Evolutionary conservation across 805 yeast genomes (phyloP).

Genomic region (Lipomyces japonicus): DNA sequence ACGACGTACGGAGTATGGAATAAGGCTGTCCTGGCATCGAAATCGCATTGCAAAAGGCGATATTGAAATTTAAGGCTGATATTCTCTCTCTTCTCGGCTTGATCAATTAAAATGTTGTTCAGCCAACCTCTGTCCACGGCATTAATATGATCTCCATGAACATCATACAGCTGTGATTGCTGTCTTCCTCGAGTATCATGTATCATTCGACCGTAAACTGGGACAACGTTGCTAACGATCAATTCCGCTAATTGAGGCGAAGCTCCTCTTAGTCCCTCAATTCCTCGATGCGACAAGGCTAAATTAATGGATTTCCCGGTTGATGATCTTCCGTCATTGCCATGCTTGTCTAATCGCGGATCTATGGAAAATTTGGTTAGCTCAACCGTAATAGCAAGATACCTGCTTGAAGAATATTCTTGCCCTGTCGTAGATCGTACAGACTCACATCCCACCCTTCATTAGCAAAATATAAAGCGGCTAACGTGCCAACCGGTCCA

Average conservation of each 20-base stretch:
- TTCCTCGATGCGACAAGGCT: slow-evolving; percentile 85
- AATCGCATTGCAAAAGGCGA: slow-evolving; percentile 49
- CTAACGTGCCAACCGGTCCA: slow-evolving; percentile 82
- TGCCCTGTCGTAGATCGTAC: slow-evolving; percentile 70
- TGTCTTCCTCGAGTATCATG: slow-evolving; percentile 64
- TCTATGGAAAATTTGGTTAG: slow-evolving; percentile 4
- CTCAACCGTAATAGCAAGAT: neutral
- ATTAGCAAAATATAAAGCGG: slow-evolving; percentile 74
- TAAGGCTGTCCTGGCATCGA: slow-evolving; percentile 31
- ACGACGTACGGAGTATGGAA: slow-evolving; percentile 25
- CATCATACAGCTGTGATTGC: slow-evolving; percentile 70
- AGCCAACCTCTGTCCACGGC: slow-evolving; percentile 74
- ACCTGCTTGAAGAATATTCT: slow-evolving; percentile 42
- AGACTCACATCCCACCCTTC: slow-evolving; percentile 69
- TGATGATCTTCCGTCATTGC: slow-evolving; percentile 12
- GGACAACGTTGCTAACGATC: slow-evolving; percentile 61
- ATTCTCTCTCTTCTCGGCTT: slow-evolving; percentile 48
- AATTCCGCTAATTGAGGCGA: slow-evolving; percentile 55
- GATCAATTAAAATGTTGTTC: slow-evolving; percentile 62
- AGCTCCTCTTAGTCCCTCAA: slow-evolving; percentile 60
- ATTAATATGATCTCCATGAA: slow-evolving; percentile 77
- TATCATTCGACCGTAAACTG: slow-evolving; percentile 88
- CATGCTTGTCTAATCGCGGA: slow-evolving; percentile 14
- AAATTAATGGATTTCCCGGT: slow-evolving; percentile 61
- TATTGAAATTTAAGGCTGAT: slow-evolving; percentile 53